A percentile compares a stretch with the other conserved stretches of the same genome.
Evolutionary conservation across 345 rosid genomes (phyloP).

Genomic region (Toxicodendron radicans): DNA sequence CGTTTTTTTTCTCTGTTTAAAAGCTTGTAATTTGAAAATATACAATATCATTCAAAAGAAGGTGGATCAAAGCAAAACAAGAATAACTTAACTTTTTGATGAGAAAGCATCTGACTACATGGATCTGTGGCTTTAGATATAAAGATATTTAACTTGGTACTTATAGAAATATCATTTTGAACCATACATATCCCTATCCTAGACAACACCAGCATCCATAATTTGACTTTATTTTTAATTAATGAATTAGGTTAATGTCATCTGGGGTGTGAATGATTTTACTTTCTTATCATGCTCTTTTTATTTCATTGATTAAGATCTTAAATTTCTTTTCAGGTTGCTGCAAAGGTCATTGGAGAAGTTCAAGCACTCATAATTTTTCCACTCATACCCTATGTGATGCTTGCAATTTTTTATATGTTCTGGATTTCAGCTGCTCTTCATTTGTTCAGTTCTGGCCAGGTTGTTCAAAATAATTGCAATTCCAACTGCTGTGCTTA

Average conservation of each 20-base stretch:
- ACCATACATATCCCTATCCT: background rate
- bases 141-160: background rate
- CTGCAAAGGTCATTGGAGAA: constrained; percentile 98
- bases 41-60: too few species aligned
- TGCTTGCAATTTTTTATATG: constrained; percentile 92
- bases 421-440: constrained; percentile 92
- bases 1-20: too few species aligned
- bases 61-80: too few species aligned
- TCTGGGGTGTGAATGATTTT: background rate
- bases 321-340: constrained; percentile 58
- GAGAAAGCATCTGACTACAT: too few species aligned
- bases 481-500: constrained; percentile 83
- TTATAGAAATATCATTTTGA: background rate
- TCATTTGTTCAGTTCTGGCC: constrained; percentile 90
- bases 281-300: constrained; percentile 7
- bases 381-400: constrained; percentile 71
- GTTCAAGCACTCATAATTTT: constrained; percentile 90
- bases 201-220: background rate
- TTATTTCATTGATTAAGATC: constrained; percentile 9
- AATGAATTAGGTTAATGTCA: background rate
- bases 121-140: background rate
- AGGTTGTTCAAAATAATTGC: constrained; percentile 77
- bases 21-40: too few species aligned
- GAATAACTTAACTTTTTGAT: too few species aligned
- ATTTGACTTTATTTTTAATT: background rate